A percentile compares a stretch with the other conserved stretches of the same genome.
Evolutionary conservation across 163 green algal genomes (phyloP).

Genomic region (Prototheca stagnorum): DNA sequence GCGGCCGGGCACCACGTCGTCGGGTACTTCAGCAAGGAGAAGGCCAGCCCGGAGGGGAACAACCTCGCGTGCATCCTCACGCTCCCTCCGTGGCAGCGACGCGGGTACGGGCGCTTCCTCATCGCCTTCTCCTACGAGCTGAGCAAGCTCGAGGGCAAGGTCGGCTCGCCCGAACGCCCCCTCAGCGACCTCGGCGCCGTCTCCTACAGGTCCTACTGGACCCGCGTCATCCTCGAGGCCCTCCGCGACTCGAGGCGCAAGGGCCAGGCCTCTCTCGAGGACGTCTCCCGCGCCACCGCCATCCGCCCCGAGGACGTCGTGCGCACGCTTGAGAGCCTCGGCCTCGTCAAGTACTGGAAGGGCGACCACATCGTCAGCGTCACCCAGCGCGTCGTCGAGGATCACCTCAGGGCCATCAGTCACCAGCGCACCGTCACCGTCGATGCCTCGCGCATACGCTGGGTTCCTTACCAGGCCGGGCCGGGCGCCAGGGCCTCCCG

Average conservation of each 20-base stretch:
- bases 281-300: slow-evolving; percentile 29
- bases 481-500: slow-evolving; percentile 6
- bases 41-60: slow-evolving; percentile 86
- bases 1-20: slow-evolving; percentile 48
- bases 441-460: slow-evolving; percentile 53
- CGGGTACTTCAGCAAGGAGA: slow-evolving; percentile 88
- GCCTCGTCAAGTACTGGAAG: slow-evolving; percentile 69
- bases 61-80: slow-evolving; percentile 99
- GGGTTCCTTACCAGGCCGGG: slow-evolving; percentile 23
- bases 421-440: slow-evolving; percentile 42
- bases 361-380: slow-evolving; percentile 60
- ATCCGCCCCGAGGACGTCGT: slow-evolving; percentile 42
- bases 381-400: slow-evolving; percentile 26
- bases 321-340: slow-evolving; percentile 38
- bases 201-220: slow-evolving; percentile 66
- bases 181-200: slow-evolving; percentile 76
- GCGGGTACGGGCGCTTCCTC: slow-evolving; percentile 96
- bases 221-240: slow-evolving; percentile 48
- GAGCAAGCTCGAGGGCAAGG: slow-evolving; percentile 68
- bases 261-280: slow-evolving; percentile 49
- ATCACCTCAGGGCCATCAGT: slow-evolving; percentile 25
- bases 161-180: slow-evolving; percentile 75
- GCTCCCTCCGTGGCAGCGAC: slow-evolving; percentile 91
- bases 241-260: slow-evolving; percentile 55
- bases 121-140: slow-evolving; percentile 98